Conservation (phyloP, 257 asterid genomes). For the Verbena officinalis region DNA sequence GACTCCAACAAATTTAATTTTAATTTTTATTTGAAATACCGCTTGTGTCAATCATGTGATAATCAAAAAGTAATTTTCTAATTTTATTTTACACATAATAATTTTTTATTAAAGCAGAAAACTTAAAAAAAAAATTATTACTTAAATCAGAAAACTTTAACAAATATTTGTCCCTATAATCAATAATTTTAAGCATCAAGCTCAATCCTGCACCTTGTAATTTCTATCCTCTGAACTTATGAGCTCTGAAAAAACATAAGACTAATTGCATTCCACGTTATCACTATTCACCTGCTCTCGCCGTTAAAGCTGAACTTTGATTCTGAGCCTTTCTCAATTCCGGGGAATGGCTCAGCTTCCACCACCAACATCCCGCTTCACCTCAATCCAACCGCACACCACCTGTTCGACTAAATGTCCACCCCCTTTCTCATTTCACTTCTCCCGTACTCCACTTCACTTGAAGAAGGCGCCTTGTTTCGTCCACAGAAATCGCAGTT, state of each 20-base stretch:
- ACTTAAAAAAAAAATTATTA: too few relatives aligned
- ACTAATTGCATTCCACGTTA: background rate
- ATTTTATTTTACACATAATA: too few relatives aligned
- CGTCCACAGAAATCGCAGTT: conserved; percentile 16
- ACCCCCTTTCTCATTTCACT: conserved; percentile 32
- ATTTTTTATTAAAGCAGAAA: too few relatives aligned
- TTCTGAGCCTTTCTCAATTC: background rate
- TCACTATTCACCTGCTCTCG: background rate
- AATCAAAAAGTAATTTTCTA: too few relatives aligned
- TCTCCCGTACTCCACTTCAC: conserved; percentile 18
- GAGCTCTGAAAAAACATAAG: background rate
- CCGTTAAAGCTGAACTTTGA: conserved; percentile 7
- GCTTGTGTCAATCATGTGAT: too few relatives aligned
- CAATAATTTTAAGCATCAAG: background rate
- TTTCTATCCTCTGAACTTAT: conserved; percentile 21
- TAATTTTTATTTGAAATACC: too few relatives aligned
- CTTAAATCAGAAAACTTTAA: too few relatives aligned
- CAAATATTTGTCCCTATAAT: background rate
- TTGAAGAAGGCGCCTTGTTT: conserved; percentile 20
- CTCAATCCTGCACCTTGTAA: conserved; percentile 34
- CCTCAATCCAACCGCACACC: conserved; percentile 50
- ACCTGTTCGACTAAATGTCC: conserved; percentile 45
- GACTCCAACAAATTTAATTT: too few relatives aligned
- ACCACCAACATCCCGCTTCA: conserved; percentile 38
- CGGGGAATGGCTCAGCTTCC: conserved; percentile 42